phyloP scores from a whole-genome alignment of 345 rosid genomes.

The Gossypioides kirkii region DNA sequence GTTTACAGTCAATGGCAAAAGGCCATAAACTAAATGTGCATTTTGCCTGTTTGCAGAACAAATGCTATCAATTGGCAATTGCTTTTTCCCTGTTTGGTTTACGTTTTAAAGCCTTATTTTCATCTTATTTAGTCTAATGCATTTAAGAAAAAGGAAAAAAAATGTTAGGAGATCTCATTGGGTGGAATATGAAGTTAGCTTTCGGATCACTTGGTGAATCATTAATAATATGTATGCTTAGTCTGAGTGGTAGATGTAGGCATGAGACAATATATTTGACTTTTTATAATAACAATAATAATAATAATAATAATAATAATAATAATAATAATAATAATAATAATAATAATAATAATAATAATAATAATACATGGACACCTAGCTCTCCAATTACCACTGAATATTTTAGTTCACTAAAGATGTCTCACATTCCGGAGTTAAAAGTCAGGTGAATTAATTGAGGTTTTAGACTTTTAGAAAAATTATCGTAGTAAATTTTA shows the following conservation, averaged over 20 bases:
- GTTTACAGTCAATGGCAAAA: neutral
- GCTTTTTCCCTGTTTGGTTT: neutral
- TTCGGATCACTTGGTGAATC: neutral
- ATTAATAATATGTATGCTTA: neutral
- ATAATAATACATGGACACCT: neutral
- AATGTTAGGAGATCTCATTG: neutral
- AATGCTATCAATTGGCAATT: slow-evolving; percentile 3
- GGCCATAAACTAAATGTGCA: neutral
- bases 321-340: too few species aligned
- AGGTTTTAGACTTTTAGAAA: neutral
- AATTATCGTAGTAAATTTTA: neutral
- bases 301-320: too few species aligned
- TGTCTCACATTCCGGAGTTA: neutral
- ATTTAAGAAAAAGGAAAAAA: neutral
- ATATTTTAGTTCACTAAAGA: neutral
- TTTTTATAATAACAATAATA: too few species aligned
- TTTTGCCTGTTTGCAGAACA: neutral
- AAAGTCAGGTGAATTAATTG: neutral
- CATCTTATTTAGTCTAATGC: neutral
- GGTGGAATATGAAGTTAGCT: slow-evolving; percentile 2
- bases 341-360: too few species aligned
- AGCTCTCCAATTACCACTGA: neutral
- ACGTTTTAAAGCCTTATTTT: neutral
- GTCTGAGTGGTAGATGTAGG: neutral
- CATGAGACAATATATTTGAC: neutral